These are phyloP conservation scores for Leccinum subtestaceum DNA, from an alignment of 768 basidiomycete genomes.

Conservation along the genomic window DNA sequence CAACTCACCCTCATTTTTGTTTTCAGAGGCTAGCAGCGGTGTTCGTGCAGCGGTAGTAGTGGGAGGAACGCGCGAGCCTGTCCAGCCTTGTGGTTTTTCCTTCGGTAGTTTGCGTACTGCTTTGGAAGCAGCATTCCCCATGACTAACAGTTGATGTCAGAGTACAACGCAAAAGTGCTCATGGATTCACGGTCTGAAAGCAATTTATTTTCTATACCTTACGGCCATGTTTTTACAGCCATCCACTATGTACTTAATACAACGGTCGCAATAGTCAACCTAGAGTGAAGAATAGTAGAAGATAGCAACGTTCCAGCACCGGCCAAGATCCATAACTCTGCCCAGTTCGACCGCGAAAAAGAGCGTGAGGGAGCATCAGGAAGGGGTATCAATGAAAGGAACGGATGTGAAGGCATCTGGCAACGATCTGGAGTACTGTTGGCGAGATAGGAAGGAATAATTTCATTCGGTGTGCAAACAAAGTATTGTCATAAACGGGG, in stretches of 20 bases:
- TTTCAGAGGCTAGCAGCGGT: constrained; percentile 46
- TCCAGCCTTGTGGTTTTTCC: constrained; percentile 43
- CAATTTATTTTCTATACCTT: constrained; percentile 33
- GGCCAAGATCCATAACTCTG: constrained; percentile 24
- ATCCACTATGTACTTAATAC: constrained; percentile 39
- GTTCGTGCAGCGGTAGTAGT: constrained; percentile 4
- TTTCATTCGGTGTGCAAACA: constrained; percentile 29
- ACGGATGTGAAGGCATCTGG: constrained; percentile 21
- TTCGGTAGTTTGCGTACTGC: constrained; percentile 54
- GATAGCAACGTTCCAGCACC: constrained; percentile 34
- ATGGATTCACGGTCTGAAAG: constrained; percentile 1
- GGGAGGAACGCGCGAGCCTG: constrained; percentile 34
- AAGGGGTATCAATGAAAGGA: constrained; percentile 32
- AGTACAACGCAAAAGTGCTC: background rate
- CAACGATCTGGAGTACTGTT: constrained; percentile 25
- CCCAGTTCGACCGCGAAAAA: constrained; percentile 23
- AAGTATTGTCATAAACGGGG: constrained; percentile 42
- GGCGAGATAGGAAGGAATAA: constrained; percentile 34
- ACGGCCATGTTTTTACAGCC: constrained; percentile 38
- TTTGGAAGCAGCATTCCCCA: constrained; percentile 67
- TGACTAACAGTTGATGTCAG: constrained; percentile 20
- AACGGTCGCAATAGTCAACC: constrained; percentile 33
- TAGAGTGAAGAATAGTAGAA: constrained; percentile 31
- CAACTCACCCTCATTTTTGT: constrained; percentile 47
- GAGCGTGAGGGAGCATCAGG: constrained; percentile 23